phyloP scores from a whole-genome alignment of 2,329 filamentous ascomycete genomes.

The Aspergillus ibericus region DNA sequence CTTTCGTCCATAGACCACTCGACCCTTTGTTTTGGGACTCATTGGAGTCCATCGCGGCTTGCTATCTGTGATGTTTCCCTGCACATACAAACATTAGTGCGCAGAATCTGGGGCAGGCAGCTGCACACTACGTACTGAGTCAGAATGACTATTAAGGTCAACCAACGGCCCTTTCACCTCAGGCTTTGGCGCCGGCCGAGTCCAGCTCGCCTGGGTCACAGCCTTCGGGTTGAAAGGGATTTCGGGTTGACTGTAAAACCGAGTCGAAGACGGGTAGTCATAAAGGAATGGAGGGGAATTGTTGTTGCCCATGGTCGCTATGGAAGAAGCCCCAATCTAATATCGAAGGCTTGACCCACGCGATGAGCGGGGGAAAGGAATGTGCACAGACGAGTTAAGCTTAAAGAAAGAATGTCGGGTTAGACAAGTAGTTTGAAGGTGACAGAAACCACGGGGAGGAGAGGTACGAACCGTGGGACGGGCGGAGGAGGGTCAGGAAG shows the following conservation, averaged over 20 bases:
- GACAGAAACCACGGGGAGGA: background rate
- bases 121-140: slow-evolving; percentile 56
- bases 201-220: slow-evolving; percentile 75
- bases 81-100: slow-evolving; percentile 29
- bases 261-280: slow-evolving; percentile 55
- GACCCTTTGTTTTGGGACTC: slow-evolving; percentile 67
- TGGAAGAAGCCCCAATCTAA: slow-evolving; percentile 21
- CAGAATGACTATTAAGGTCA: slow-evolving; percentile 81
- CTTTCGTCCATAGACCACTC: slow-evolving; percentile 68
- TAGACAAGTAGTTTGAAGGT: background rate
- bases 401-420: slow-evolving; percentile 25
- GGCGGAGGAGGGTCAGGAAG: background rate
- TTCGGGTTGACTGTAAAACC: slow-evolving; percentile 53
- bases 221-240: slow-evolving; percentile 81
- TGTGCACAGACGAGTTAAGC: slow-evolving; percentile 20
- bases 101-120: background rate
- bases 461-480: slow-evolving; percentile 7
- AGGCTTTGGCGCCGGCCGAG: slow-evolving; percentile 59
- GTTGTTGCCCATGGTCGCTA: slow-evolving; percentile 48
- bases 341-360: slow-evolving; percentile 41
- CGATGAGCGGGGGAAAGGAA: slow-evolving; percentile 28
- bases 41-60: slow-evolving; percentile 64
- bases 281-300: slow-evolving; percentile 72
- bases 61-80: slow-evolving; percentile 60
- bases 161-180: slow-evolving; percentile 75